Evolutionary conservation across 1,284 basidiomycete genomes (phyloP).

Genomic region (Rhodotorula glutinis): DNA sequence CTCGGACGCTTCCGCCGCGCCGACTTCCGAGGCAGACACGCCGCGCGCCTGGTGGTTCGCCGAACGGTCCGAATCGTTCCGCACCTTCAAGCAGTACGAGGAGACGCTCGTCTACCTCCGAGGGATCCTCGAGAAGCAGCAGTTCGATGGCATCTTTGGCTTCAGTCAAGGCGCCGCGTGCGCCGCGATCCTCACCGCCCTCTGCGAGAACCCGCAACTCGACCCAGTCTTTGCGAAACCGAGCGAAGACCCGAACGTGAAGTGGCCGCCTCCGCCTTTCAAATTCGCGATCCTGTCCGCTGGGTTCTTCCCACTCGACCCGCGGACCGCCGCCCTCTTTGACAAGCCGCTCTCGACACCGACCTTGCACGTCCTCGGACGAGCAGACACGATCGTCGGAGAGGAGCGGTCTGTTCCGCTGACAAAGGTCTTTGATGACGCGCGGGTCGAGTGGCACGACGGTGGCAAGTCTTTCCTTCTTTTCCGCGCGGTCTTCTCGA

Average conservation of each 20-base stretch:
- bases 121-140: slow-evolving; percentile 50
- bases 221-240: slow-evolving; percentile 66
- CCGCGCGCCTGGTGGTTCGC: slow-evolving; percentile 67
- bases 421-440: slow-evolving; percentile 58
- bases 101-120: slow-evolving; percentile 56
- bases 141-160: slow-evolving; percentile 49
- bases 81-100: slow-evolving; percentile 51
- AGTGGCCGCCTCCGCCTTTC: slow-evolving; percentile 21
- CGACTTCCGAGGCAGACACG: slow-evolving; percentile 59
- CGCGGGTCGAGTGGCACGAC: slow-evolving; percentile 66
- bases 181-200: slow-evolving; percentile 31
- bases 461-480: slow-evolving; percentile 58
- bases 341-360: slow-evolving; percentile 53
- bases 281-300: slow-evolving; percentile 58
- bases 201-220: slow-evolving; percentile 32
- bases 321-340: slow-evolving; percentile 53
- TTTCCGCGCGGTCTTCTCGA: no score
- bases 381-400: slow-evolving; percentile 73
- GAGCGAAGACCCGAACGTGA: slow-evolving; percentile 57
- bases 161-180: slow-evolving; percentile 35
- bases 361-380: slow-evolving; percentile 75
- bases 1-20: slow-evolving; percentile 56
- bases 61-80: slow-evolving; percentile 48
- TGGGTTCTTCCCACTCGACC: slow-evolving; percentile 61
- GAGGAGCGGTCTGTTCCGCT: slow-evolving; percentile 66